Percentiles rank a stretch among this genome's conserved stretches.
Conservation (phyloP, 1,284 basidiomycete genomes). For the Cryptococcus amylolentus region DNA sequence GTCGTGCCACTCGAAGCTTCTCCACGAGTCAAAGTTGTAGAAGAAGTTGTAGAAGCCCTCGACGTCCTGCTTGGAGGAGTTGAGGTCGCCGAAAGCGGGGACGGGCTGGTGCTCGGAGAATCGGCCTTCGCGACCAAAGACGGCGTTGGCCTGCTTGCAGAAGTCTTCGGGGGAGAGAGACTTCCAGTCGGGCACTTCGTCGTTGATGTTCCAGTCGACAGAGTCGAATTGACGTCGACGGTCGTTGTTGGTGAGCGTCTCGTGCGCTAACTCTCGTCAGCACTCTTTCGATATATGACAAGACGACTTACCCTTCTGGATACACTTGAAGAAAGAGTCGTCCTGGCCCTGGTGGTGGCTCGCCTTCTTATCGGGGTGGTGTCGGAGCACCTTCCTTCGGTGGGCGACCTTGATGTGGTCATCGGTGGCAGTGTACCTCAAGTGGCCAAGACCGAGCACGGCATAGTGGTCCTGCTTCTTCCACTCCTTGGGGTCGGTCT, state of each 20-base stretch:
- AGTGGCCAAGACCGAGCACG: constrained; percentile 85
- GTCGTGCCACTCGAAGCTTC: constrained; percentile 96
- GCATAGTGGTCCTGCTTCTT: constrained; percentile 99
- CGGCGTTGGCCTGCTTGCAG: constrained; percentile 60
- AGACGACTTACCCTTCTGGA: constrained; percentile 68
- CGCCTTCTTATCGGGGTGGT: constrained; percentile 99
- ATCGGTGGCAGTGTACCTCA: constrained; percentile 81
- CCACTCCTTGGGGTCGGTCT: constrained; percentile 94
- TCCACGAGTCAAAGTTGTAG: constrained; percentile 99
- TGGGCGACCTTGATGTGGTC: constrained; percentile 97
- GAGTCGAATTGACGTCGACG: constrained; percentile 95
- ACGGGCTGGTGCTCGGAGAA: constrained; percentile 90
- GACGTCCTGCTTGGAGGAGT: constrained; percentile 75
- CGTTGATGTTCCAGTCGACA: constrained; percentile 81
- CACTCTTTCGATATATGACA: neutral
- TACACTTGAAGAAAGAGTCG: constrained; percentile 99
- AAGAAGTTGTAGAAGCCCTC: constrained; percentile 97
- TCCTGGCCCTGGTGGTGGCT: constrained; percentile 59
- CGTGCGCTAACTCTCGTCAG: constrained; percentile 60
- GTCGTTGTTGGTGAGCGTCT: constrained; percentile 82
- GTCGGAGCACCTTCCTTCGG: constrained; percentile 97
- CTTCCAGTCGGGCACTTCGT: constrained; percentile 66
- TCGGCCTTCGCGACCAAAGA: constrained; percentile 86
- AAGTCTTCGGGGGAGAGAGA: constrained; percentile 56
- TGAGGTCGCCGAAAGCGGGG: constrained; percentile 69